Conservation (phyloP, 1,284 basidiomycete species). For the Amylostereum areolatum region DNA sequence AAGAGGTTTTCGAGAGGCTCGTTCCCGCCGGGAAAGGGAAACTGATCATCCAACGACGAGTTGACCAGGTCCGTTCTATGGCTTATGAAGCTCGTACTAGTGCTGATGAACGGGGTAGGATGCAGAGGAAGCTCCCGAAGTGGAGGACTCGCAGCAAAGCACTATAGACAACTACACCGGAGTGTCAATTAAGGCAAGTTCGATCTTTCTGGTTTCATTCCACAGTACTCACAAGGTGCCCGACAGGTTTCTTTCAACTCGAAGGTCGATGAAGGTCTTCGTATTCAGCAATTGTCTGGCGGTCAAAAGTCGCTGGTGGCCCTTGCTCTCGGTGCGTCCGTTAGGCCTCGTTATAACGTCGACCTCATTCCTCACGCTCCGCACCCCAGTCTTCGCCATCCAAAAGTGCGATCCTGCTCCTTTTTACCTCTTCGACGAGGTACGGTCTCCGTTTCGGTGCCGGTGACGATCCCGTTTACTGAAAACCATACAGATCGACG, state of each 20-base stretch:
- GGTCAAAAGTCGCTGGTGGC: conserved; percentile 98
- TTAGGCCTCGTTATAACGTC: background rate
- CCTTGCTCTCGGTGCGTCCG: conserved; percentile 72
- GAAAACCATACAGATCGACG: conserved; percentile 68
- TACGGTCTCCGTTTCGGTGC: conserved; percentile 20
- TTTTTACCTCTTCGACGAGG: conserved; percentile 99
- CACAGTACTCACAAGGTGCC: background rate
- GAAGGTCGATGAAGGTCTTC: conserved; percentile 91
- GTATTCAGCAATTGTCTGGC: conserved; percentile 95
- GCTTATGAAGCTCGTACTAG: background rate
- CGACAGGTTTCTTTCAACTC: conserved; percentile 94
- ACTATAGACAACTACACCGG: conserved; percentile 94
- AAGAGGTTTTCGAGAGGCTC: conserved; percentile 95
- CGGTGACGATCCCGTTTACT: conserved; percentile 1
- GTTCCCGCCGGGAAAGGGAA: conserved; percentile 91
- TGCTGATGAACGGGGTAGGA: conserved; percentile 32
- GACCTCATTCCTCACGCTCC: background rate
- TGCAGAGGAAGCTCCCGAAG: conserved; percentile 62
- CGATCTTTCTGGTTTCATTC: background rate
- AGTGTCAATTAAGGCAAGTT: conserved; percentile 81
- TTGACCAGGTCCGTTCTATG: conserved; percentile 62
- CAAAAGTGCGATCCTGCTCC: conserved; percentile 99
- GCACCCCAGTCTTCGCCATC: conserved; percentile 82
- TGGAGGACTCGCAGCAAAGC: conserved; percentile 65
- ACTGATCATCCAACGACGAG: conserved; percentile 86